Base-by-base conservation (phyloP, 306 rosid genomes). In the Pachyrhizus erosus region DNA sequence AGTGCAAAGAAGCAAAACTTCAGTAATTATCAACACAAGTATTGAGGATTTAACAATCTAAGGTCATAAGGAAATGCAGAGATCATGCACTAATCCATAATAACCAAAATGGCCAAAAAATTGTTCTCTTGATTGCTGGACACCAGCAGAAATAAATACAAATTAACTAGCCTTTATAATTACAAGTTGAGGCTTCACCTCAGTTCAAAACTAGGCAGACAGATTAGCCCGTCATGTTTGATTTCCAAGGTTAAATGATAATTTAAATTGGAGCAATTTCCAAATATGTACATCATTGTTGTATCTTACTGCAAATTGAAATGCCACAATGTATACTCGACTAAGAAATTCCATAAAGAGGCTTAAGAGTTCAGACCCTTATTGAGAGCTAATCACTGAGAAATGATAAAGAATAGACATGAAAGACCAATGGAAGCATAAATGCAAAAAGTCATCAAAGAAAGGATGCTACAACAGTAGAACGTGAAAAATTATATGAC, bases 171-270 rank as follows among this genome's bases (percentile, higher is more conserved):
- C 42, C 65, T 43, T 29, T 17, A 57, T 43, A 42, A 33, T 45
- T 55, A 45, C 65, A 69, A 43, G 43, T 14, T 12, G 52, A 65
- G 48, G 49, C 23, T 61, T 33, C 64, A 66, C 11, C 70, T 27
- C 40, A 61, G 68, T 45, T 29, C 40, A 80, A 60, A 58, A 73
- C n/a, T 73, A 31, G 46, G 61, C 64, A 67, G 70, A 27, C 46
- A 55, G 34, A 40, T 75, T 58, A 58, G 24, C 27, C 72, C 46
- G 70, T 17, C 40, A 48, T 15, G 45, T 49, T 37, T 76, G 12
- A 24, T 57, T 76, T 40, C 2, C 37, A 17, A 48, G 24, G 26
- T 61, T 42, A 70, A 29, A 45, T 29, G 42, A 27, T 74, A 37
- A 33, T 26, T 42, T 33, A 21, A 34, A 34, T 34, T 34, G 39